Conservation (phyloP, 371 early-diverging fungal species). For the Mortierella sp. region DNA sequence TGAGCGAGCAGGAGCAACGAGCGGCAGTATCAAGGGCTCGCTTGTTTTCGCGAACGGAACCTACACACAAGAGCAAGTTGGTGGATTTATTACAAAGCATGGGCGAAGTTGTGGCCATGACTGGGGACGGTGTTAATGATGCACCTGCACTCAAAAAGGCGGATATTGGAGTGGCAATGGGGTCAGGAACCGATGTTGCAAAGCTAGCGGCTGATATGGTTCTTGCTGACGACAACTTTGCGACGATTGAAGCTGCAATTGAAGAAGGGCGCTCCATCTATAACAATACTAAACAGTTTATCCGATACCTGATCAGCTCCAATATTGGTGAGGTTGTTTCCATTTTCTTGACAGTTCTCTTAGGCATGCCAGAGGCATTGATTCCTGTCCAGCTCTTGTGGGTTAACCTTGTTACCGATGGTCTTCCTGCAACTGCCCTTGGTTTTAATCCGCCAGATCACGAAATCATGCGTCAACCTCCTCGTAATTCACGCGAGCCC, state of each 20-base stretch:
- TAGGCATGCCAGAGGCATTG: slow-evolving; percentile 96
- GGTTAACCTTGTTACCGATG: slow-evolving; percentile 99
- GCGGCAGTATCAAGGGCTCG: slow-evolving; percentile 71
- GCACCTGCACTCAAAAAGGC: slow-evolving; percentile 91
- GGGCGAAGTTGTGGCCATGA: slow-evolving; percentile 77
- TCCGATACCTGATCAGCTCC: slow-evolving; percentile 90
- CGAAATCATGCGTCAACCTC: slow-evolving; percentile 94
- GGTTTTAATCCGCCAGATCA: slow-evolving; percentile 97
- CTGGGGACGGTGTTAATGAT: slow-evolving; percentile 95
- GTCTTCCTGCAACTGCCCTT: slow-evolving; percentile 96
- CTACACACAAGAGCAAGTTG: slow-evolving; percentile 97
- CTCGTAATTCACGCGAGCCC: slow-evolving; percentile 88
- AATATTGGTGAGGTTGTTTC: slow-evolving; percentile 93
- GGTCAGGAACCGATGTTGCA: slow-evolving; percentile 91
- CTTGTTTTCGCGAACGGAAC: slow-evolving; percentile 88
- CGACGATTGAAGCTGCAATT: slow-evolving; percentile 87
- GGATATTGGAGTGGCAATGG: slow-evolving; percentile 96
- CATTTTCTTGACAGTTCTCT: slow-evolving; percentile 92
- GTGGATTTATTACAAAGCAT: slow-evolving; percentile 92
- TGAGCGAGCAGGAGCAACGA: slow-evolving; percentile 85
- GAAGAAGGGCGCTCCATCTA: slow-evolving; percentile 89
- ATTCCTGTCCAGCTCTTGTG: slow-evolving; percentile 98
- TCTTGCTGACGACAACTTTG: slow-evolving; percentile 89
- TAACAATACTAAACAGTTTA: slow-evolving; percentile 93
- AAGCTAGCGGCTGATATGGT: slow-evolving; percentile 95